Conservation (phyloP, 768 basidiomycete species). For the Lactarius sp. region DNA sequence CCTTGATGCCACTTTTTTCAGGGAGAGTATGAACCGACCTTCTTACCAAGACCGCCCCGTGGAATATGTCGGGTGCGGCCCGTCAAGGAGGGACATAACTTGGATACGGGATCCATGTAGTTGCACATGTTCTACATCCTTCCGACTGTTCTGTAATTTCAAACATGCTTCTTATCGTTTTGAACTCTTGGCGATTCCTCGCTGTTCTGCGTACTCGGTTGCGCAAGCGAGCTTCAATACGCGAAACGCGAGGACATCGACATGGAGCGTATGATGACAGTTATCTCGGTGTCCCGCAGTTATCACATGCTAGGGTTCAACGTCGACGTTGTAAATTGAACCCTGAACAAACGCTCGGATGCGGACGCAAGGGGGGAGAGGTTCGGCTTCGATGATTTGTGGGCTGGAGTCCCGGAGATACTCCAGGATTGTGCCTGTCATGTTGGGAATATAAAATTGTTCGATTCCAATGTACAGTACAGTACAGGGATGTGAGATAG, state of each 20-base stretch:
- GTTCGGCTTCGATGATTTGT: background rate
- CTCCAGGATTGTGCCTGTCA: background rate
- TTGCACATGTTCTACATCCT: background rate
- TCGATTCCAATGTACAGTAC: conserved; percentile 3
- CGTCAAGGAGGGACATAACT: conserved; percentile 43
- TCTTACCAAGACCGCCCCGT: conserved; percentile 66
- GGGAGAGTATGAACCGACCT: conserved; percentile 53
- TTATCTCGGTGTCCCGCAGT: background rate
- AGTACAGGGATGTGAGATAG: background rate
- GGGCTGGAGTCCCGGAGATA: background rate
- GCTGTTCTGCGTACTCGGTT: conserved; percentile 7
- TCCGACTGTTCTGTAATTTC: background rate
- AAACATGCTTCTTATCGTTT: background rate
- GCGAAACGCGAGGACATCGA: background rate
- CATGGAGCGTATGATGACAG: background rate
- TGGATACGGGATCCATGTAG: background rate
- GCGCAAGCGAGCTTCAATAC: conserved; percentile 10
- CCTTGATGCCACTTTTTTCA: conserved; percentile 47
- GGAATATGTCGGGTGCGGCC: conserved; percentile 50
- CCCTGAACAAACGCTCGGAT: background rate
- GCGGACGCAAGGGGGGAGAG: background rate
- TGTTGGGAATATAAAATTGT: background rate
- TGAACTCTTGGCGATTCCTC: background rate
- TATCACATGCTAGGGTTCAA: conserved; percentile 12
- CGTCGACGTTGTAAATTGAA: background rate